Conservation (phyloP, 345 rosid species). For the Atalantia buxifolia region DNA sequence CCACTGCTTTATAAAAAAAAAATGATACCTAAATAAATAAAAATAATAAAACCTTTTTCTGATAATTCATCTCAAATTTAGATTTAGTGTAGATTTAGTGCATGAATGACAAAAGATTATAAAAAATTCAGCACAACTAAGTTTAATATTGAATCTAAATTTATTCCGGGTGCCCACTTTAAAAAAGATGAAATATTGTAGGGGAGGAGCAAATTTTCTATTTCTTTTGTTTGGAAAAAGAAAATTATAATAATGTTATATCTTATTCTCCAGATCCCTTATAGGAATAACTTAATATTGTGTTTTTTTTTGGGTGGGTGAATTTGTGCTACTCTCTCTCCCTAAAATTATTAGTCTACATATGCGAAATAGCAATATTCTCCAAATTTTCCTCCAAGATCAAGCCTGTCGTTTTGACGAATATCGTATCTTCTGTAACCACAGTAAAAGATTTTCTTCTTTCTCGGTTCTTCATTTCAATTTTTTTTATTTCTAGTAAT, state of each 20-base stretch:
- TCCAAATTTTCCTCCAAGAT: not conserved
- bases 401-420: not conserved
- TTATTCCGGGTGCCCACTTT: conserved; percentile 16
- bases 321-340: conserved; percentile 25
- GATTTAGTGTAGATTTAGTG: not conserved
- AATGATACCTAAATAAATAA: not conserved
- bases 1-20: conserved; percentile 12
- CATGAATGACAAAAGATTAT: too few species aligned
- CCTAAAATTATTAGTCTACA: conserved; percentile 16
- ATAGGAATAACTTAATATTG: conserved; percentile 20
- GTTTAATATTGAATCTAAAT: not conserved
- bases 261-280: not conserved
- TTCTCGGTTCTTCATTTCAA: not conserved
- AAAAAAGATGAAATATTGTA: conserved; percentile 18
- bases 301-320: not conserved
- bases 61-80: not conserved
- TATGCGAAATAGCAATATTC: conserved; percentile 24
- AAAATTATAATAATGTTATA: not conserved
- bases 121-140: too few species aligned
- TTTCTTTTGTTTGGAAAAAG: not conserved
- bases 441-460: not conserved
- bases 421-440: not conserved
- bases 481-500: not conserved
- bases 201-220: conserved; percentile 4
- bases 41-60: too few species aligned